Percentiles rank a stretch among this genome's conserved stretches.
These are phyloP conservation scores for Coniophora puteana DNA, from an alignment of 1,284 basidiomycete genomes.

Conservation along the genomic window DNA sequence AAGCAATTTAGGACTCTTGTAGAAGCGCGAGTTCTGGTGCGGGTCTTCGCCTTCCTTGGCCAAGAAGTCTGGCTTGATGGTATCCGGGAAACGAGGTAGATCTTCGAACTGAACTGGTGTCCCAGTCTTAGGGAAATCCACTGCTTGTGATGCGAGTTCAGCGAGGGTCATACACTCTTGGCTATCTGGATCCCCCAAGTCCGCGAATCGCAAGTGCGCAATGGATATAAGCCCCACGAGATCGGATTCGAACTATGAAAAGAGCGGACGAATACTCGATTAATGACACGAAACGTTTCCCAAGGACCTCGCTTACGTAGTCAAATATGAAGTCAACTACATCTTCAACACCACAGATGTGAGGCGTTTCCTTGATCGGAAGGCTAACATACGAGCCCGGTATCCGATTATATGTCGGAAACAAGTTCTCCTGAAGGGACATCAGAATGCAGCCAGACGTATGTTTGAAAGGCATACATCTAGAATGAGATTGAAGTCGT, in stretches of 20 bases:
- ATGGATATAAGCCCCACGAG: constrained; percentile 44
- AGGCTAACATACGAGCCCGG: constrained; percentile 31
- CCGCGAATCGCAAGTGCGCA: constrained; percentile 52
- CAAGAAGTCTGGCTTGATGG: constrained; percentile 30
- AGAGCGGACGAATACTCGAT: constrained; percentile 6
- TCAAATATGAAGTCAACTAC: constrained; percentile 42
- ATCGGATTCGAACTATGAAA: constrained; percentile 47
- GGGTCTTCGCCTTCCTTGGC: constrained; percentile 24
- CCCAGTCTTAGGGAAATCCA: constrained; percentile 62
- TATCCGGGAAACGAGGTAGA: constrained; percentile 41
- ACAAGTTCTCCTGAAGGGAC: too few species aligned
- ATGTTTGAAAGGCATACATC: constrained; percentile 1
- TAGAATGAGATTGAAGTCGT: constrained; percentile 55
- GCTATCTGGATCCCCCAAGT: constrained; percentile 52
- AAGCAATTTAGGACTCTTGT: constrained; percentile 26
- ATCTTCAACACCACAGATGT: constrained; percentile 34
- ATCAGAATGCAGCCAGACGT: constrained; percentile 7
- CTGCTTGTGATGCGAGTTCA: constrained; percentile 58
- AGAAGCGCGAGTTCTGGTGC: constrained; percentile 17
- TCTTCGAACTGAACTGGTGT: constrained; percentile 40
- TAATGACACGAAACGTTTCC: constrained; percentile 36
- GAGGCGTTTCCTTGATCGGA: constrained; percentile 22
- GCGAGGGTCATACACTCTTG: constrained; percentile 45
- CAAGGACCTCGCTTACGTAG: constrained; percentile 26
- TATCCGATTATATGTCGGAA: too few species aligned